These are phyloP conservation scores for Hysterium pulicare DNA, from an alignment of 2,329 filamentous ascomycete genomes.

Conservation along the genomic window DNA sequence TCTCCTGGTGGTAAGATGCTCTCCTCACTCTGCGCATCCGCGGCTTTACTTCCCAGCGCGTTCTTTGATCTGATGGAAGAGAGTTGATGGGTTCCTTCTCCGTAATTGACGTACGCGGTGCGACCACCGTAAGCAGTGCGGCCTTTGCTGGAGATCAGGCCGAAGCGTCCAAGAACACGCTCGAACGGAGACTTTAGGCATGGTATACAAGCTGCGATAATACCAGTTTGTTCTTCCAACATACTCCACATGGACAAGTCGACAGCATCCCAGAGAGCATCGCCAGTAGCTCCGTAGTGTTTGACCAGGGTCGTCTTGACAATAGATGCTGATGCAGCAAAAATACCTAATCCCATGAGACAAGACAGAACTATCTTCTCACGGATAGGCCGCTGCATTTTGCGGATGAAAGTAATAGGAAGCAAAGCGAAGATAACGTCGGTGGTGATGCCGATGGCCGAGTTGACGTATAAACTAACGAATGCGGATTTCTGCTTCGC, in stretches of 20 bases:
- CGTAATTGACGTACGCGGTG: background rate
- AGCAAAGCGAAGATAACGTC: conserved; percentile 1
- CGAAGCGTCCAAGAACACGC: background rate
- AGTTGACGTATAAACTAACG: conserved; percentile 14
- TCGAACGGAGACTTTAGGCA: conserved; percentile 11
- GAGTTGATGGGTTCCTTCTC: background rate
- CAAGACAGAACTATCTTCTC: background rate
- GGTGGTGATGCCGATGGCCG: conserved; percentile 10
- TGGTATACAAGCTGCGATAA: conserved; percentile 23
- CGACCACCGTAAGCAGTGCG: background rate
- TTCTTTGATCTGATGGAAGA: background rate
- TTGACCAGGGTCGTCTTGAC: conserved; percentile 16
- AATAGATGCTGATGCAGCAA: conserved; percentile 13
- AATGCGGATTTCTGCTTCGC: conserved; percentile 2
- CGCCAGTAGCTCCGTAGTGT: conserved; percentile 12
- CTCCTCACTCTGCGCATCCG: conserved; percentile 1
- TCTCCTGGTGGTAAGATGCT: background rate
- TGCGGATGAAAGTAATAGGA: conserved; percentile 3
- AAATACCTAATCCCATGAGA: conserved; percentile 3
- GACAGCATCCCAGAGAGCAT: conserved; percentile 14
- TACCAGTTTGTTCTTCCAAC: conserved; percentile 19
- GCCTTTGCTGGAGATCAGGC: background rate
- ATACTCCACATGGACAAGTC: conserved; percentile 19
- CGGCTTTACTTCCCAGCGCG: background rate
- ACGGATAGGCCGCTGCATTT: conserved; percentile 2